Percentiles rank a stretch among this genome's conserved stretches.
phyloP scores from a whole-genome alignment of 768 basidiomycete species.

The Xerocomellus chrysenteron region DNA sequence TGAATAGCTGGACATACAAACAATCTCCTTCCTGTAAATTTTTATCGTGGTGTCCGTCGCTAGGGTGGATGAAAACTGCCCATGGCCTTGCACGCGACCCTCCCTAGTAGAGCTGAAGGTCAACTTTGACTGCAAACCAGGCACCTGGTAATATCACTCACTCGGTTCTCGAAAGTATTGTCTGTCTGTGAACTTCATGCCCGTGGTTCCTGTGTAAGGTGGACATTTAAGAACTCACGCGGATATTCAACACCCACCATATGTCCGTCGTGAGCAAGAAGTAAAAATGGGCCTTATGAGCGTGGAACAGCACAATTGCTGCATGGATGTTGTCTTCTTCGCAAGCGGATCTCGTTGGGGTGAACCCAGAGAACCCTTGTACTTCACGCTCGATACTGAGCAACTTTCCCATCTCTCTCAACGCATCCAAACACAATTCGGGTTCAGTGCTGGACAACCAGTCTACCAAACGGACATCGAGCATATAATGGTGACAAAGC shows the following conservation, averaged over 20 bases:
- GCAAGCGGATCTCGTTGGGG: neutral
- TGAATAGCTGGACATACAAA: neutral
- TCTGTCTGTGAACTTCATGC: no score
- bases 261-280: slow-evolving; percentile 12
- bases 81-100: neutral
- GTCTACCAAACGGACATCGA: neutral
- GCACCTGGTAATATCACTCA: neutral
- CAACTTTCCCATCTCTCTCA: neutral
- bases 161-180: neutral
- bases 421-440: neutral
- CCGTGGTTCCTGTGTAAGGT: neutral
- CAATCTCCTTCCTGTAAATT: neutral
- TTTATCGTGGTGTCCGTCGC: neutral
- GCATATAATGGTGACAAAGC: slow-evolving; percentile 1
- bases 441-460: slow-evolving; percentile 6
- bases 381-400: neutral
- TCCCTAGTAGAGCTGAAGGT: neutral
- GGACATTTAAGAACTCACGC: neutral
- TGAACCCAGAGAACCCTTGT: neutral
- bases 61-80: neutral
- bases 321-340: neutral
- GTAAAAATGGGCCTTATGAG: slow-evolving; percentile 5
- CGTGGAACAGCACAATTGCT: neutral
- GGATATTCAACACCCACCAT: neutral
- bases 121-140: neutral